These are phyloP conservation scores for Cladosporium sp. DNA, from an alignment of 2,329 filamentous ascomycete genomes.

Conservation along the genomic window DNA sequence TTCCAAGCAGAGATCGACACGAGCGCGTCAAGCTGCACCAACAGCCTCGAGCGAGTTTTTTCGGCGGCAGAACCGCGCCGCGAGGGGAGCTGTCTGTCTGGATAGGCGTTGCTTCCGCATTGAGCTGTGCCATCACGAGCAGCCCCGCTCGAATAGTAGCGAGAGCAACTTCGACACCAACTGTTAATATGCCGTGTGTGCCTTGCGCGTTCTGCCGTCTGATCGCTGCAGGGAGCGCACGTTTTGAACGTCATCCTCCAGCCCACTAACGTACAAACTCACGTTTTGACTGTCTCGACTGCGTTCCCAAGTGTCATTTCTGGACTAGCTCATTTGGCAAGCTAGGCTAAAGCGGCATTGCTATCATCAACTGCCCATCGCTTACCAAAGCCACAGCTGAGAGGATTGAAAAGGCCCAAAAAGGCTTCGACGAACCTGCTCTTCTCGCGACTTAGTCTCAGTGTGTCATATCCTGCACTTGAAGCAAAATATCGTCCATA, in stretches of 20 bases:
- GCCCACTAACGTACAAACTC: neutral
- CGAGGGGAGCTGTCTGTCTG: neutral
- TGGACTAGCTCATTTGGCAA: neutral
- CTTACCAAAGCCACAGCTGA: neutral
- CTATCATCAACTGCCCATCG: neutral
- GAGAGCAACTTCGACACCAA: neutral
- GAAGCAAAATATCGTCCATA: neutral
- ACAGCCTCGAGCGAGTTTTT: neutral
- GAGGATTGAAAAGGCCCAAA: neutral
- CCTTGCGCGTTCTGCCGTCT: neutral
- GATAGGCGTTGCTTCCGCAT: neutral
- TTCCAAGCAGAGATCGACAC: neutral
- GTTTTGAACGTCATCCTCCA: neutral
- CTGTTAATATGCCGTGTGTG: neutral
- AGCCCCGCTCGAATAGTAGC: too few species aligned
- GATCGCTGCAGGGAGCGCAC: neutral
- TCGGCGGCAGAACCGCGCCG: too few species aligned
- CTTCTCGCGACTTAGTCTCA: neutral
- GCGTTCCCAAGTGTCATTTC: neutral
- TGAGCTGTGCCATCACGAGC: neutral
- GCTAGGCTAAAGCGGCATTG: neutral
- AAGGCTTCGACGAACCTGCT: neutral
- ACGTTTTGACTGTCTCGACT: too few species aligned
- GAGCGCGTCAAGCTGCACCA: neutral
- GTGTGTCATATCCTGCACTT: too few species aligned